Conservation (phyloP, 2,329 filamentous ascomycete genomes). For the Verticillium isaacii region DNA sequence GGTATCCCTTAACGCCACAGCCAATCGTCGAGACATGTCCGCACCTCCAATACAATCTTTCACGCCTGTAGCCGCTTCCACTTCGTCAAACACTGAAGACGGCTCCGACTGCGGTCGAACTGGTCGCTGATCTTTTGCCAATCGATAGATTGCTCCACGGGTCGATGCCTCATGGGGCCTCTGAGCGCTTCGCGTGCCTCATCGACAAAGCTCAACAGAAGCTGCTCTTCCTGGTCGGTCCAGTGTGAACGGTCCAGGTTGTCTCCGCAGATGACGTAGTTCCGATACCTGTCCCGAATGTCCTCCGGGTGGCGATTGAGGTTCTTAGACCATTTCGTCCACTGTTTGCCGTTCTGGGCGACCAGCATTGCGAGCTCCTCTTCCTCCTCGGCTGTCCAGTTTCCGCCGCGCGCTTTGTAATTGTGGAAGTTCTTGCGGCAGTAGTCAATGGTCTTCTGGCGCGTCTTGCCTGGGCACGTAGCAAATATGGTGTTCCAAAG, state of each 20-base stretch:
- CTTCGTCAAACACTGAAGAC: constrained; percentile 64
- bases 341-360: constrained; percentile 47
- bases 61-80: constrained; percentile 42
- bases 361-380: constrained; percentile 43
- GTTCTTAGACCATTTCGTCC: constrained; percentile 55
- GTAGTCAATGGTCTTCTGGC: constrained; percentile 49
- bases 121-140: constrained; percentile 61
- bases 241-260: constrained; percentile 50
- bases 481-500: constrained; percentile 47
- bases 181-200: constrained; percentile 31
- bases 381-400: constrained; percentile 57
- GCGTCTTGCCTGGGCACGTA: constrained; percentile 43
- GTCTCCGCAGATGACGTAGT: constrained; percentile 57
- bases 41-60: background rate
- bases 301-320: constrained; percentile 63
- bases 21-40: background rate
- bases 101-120: constrained; percentile 57
- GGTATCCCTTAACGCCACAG: background rate
- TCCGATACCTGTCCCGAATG: constrained; percentile 65
- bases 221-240: constrained; percentile 54
- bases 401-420: constrained; percentile 51
- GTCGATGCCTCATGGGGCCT: constrained; percentile 14
- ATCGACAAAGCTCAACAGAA: constrained; percentile 38
- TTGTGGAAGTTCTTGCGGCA: constrained; percentile 63
- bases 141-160: constrained; percentile 52